phyloP scores from a whole-genome alignment of 208 protist species.

The Crithidia bombi region DNA sequence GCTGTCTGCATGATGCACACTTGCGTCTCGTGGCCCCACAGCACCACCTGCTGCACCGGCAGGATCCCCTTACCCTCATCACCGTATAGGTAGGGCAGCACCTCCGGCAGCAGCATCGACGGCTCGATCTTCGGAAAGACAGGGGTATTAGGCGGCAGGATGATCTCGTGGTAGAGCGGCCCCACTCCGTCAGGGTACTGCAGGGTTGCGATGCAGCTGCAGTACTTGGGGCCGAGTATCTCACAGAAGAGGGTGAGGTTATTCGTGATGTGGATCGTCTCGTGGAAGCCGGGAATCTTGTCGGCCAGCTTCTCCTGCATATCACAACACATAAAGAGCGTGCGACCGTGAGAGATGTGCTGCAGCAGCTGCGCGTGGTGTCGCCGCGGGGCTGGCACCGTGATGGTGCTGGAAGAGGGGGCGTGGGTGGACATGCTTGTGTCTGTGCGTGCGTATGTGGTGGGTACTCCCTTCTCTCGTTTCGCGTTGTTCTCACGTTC shows the following conservation, averaged over 20 bases:
- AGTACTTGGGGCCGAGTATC: constrained; percentile 32
- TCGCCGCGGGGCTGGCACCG: constrained; percentile 4
- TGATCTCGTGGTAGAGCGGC: constrained; percentile 44
- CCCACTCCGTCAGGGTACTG: constrained; percentile 67
- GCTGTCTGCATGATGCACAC: constrained; percentile 79
- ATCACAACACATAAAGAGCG: constrained; percentile 82
- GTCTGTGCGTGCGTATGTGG: not conserved
- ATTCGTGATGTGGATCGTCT: constrained; percentile 61
- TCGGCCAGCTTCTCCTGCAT: constrained; percentile 68
- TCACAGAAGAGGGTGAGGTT: constrained; percentile 45
- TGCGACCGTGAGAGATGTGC: constrained; percentile 37
- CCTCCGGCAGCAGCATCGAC: constrained; percentile 65
- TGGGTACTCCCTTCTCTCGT: not conserved
- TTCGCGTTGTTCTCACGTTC: not conserved
- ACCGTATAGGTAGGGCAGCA: constrained; percentile 48
- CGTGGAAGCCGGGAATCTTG: constrained; percentile 48
- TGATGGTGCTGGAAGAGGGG: not conserved
- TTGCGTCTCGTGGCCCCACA: constrained; percentile 80
- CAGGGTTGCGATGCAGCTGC: constrained; percentile 58
- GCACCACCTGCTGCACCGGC: constrained; percentile 69
- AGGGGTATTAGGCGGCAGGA: constrained; percentile 44
- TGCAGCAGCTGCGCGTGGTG: constrained; percentile 6
- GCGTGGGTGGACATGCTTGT: not conserved
- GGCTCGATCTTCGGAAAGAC: constrained; percentile 65
- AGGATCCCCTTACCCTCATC: constrained; percentile 34